Evolutionary conservation across 139 green algal genomes (phyloP), one percentile per base, ranked within the genome.

Genomic region (Yamagishiella unicocca): DNA sequence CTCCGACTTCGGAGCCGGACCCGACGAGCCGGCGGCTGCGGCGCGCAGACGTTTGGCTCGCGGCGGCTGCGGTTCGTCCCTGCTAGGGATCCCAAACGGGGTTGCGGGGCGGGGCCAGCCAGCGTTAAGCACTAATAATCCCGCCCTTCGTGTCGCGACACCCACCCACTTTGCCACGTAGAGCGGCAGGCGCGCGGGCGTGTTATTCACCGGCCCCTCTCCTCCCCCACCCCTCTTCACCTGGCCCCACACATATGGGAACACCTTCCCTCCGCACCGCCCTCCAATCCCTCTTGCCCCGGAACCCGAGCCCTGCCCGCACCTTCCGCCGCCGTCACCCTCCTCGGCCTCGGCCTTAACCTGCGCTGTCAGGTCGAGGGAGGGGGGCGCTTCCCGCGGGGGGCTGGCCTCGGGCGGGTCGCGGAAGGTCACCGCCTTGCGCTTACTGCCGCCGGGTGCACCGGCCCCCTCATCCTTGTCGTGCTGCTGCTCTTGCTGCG

Each of bases 381-480:
- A 25, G 50, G 14, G 50, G 17, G 50, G 14, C 50, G 50, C 17
- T 58, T 58, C 50, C 50, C n/a, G n/a, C n/a, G n/a, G n/a, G n/a
- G n/a, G n/a, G 50, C 50, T 17, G 14, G 22, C 37, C 8, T 55
- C 37, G 70, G 40, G 70, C 24, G 81, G 81, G 45, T 87, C 81
- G 17, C 54, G 10, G 22, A 87, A 87, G 31, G 61, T 79, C 4
- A 87, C 83, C 46, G 72, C 46, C 72, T 80, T 80, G 72, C 72
- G 72, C 43, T 80, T 80, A 12, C n/a, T 14, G 66, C 66, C 37
- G 31, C 17, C 66, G 19, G 38, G 3, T 14, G 19, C 58, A 6
- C 19, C 58, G 19, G 22, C 58, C 19, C 19, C 58, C 17, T 67
- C 58, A 6, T 67, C 58, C 17, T 78, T 40, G 70, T 38, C 40